Base-by-base conservation (phyloP, 306 rosid species). In the Corylus americana region DNA sequence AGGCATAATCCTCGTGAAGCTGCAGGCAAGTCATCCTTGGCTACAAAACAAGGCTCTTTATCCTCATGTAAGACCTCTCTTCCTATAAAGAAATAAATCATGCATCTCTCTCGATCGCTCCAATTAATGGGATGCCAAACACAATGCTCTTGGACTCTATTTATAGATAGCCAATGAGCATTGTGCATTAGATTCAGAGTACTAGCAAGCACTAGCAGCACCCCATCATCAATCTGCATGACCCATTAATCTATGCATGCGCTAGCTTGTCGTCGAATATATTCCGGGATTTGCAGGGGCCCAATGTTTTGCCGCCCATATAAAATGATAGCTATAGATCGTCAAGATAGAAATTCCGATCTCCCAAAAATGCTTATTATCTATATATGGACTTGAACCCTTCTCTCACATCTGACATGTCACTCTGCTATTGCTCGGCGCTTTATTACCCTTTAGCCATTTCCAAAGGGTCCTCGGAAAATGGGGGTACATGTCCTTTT, bases 21-120 rank as follows among this genome's bases (percentile, higher is more conserved):
- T 64, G 71, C 87, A 86, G 91, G 89, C 91, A 83, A 86, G 88
- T 86, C 91, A 88, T 88, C 88, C 91, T 86, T 88, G 89, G 91
- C 91, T 88, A 88, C 85, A 82, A 75, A 78, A 85, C 91, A 64
- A 74, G 88, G 77, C 89, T 81, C 91, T 86, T 64, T 11, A 83
- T 71, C 87, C 88, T 87, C 91, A 83, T 83, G 88, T 51, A 74
- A 82, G 80, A 85, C 86, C 79, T 78, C 48, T 57, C 89, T 85
- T 88, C 86, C 83, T n/a, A 25, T 58, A 4, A 4, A 37, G 4
- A 39, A 39, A 39, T 39, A 42, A 42, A 42, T 42, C 45, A 42
- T 39, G 44, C 44, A 39, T 39, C 44, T 0, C 1, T 48, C 1
- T 13, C 22, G 8, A 3, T 45, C 11, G 45, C 17, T 44, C 42